A percentile compares a stretch with the other conserved stretches of the same genome.
Evolutionary conservation across 83 land plant genomes (phyloP).

Genomic region (Picea abies): DNA sequence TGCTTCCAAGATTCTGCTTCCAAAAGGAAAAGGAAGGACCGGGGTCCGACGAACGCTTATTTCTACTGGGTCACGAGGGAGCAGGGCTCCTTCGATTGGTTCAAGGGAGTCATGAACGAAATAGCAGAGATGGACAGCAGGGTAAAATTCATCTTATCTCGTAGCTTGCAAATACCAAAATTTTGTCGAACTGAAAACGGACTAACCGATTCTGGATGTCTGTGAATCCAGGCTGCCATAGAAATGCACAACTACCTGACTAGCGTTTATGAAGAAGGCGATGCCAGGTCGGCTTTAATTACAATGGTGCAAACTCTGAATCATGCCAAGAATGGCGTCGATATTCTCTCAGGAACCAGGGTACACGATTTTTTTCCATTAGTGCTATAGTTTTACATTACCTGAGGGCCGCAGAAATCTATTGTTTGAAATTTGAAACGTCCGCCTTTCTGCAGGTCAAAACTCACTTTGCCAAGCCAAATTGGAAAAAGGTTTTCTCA

Average conservation of each 20-base stretch:
- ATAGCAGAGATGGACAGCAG: constrained; percentile 27
- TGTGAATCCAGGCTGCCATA: constrained; percentile 48
- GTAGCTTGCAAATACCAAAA: too few species aligned
- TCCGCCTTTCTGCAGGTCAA: constrained; percentile 43
- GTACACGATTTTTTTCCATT: constrained; percentile 26
- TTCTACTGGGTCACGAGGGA: constrained; percentile 43
- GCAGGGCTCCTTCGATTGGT: constrained; percentile 44
- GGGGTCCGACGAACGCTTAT: constrained; percentile 19
- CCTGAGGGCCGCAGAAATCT: neutral
- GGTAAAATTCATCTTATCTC: neutral
- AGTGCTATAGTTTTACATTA: neutral
- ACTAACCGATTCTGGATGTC: too few species aligned
- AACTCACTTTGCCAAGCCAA: constrained; percentile 86
- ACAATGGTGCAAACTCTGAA: constrained; percentile 75
- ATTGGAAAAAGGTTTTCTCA: constrained; percentile 76
- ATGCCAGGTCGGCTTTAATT: constrained; percentile 82
- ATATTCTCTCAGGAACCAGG: constrained; percentile 75
- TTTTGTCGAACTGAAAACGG: too few species aligned
- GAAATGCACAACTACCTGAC: constrained; percentile 93
- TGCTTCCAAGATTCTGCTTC: neutral
- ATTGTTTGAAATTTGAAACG: neutral
- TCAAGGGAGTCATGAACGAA: constrained; percentile 36
- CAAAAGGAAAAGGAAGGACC: neutral
- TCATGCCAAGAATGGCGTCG: constrained; percentile 87
- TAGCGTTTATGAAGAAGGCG: constrained; percentile 90